Conservation (phyloP, 2,329 filamentous ascomycete species). For the Colletotrichum kahawae region DNA sequence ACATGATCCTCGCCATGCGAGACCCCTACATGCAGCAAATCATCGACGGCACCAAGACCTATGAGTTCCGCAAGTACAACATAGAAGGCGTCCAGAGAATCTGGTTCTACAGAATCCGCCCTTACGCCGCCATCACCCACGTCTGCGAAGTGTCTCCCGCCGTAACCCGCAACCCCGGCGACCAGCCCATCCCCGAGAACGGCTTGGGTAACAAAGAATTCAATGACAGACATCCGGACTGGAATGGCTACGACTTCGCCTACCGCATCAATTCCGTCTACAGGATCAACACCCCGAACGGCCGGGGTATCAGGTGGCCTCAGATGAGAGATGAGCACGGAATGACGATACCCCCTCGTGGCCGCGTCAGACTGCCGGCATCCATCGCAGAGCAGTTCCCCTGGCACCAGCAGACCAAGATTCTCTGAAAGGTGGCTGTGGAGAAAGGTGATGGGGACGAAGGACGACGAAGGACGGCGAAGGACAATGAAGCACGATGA, state of each 20-base stretch:
- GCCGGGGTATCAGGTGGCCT: conserved; percentile 7
- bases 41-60: conserved; percentile 28
- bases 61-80: conserved; percentile 31
- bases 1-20: neutral
- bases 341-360: neutral
- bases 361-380: neutral
- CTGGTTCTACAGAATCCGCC: conserved; percentile 32
- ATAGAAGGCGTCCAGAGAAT: conserved; percentile 26
- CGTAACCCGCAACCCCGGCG: conserved; percentile 18
- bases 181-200: conserved; percentile 21
- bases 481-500: fast-evolving
- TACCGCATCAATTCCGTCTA: conserved; percentile 29
- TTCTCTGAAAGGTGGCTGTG: fast-evolving
- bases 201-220: conserved; percentile 31
- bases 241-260: conserved; percentile 31
- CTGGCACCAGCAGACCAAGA: neutral
- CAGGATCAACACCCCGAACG: conserved; percentile 14
- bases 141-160: conserved; percentile 26
- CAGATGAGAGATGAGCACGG: conserved; percentile 19
- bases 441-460: neutral
- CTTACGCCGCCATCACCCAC: conserved; percentile 30
- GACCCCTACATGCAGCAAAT: conserved; percentile 27
- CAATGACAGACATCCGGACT: conserved; percentile 27
- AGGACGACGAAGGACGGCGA: neutral
- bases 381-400: neutral